These are phyloP conservation scores for Phytopythium vexans DNA, from an alignment of 352 stramenopile species.

Conservation along the genomic window DNA sequence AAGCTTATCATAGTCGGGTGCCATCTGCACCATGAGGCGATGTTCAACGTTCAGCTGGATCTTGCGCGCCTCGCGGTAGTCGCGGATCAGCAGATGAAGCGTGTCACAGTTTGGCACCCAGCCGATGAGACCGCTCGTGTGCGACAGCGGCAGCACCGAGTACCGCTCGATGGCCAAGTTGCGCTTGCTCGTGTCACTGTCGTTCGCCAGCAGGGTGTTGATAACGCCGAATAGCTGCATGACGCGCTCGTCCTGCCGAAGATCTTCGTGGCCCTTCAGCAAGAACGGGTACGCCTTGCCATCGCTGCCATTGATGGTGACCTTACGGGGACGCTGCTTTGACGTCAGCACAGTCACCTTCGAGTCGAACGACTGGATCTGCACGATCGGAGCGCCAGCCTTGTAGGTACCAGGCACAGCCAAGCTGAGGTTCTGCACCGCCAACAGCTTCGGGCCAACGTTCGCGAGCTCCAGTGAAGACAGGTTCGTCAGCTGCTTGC, in stretches of 20 bases:
- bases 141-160: slow-evolving; percentile 97
- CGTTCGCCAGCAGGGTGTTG: slow-evolving; percentile 98
- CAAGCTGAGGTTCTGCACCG: slow-evolving; percentile 93
- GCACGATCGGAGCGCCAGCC: slow-evolving; percentile 77
- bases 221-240: slow-evolving; percentile 99
- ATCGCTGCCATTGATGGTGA: slow-evolving; percentile 97
- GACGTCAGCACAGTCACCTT: slow-evolving; percentile 97
- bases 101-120: slow-evolving; percentile 99
- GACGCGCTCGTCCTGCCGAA: slow-evolving; percentile 99
- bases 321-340: slow-evolving; percentile 98
- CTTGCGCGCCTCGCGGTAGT: slow-evolving; percentile 93
- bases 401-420: slow-evolving; percentile 95
- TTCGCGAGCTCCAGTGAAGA: slow-evolving; percentile 97
- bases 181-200: slow-evolving; percentile 97
- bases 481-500: slow-evolving; percentile 92
- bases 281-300: slow-evolving; percentile 99
- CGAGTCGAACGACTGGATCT: slow-evolving; percentile 92
- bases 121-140: slow-evolving; percentile 98
- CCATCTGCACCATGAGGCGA: slow-evolving; percentile 96
- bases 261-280: slow-evolving; percentile 99
- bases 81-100: slow-evolving; percentile 98
- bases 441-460: slow-evolving; percentile 95
- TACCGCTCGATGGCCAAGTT: slow-evolving; percentile 99
- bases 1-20: slow-evolving; percentile 98
- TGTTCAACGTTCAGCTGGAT: slow-evolving; percentile 97